These are phyloP conservation scores for Globisporangium rhizosaccharum DNA, from an alignment of 352 stramenopile species.

Conservation along the genomic window DNA sequence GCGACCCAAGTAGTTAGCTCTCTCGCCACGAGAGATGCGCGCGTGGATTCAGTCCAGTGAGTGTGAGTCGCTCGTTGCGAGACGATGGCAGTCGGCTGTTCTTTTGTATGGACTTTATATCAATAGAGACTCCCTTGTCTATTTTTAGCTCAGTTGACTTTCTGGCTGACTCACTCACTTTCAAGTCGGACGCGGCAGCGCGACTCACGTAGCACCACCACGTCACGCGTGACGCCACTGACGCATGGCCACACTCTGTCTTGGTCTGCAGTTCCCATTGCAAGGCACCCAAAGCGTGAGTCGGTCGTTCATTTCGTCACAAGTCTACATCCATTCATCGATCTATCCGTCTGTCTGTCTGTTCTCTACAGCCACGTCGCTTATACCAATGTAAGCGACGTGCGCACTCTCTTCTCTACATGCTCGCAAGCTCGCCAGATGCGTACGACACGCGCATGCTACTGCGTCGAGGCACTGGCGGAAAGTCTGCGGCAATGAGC, in stretches of 20 bases:
- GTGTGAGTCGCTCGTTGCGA: no score
- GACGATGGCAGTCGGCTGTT: neutral
- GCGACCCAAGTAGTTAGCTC: neutral
- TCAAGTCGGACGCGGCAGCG: neutral
- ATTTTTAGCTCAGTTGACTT: neutral
- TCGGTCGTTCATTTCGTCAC: no score
- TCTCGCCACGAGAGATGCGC: no score
- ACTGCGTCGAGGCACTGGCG: constrained; percentile 28
- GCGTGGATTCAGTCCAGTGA: no score
- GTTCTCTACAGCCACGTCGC: neutral
- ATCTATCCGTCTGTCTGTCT: neutral
- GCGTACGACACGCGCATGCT: neutral
- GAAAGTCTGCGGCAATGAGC: constrained; percentile 61
- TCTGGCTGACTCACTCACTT: neutral
- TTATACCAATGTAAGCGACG: constrained; percentile 11
- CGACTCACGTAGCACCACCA: neutral
- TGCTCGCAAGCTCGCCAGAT: constrained; percentile 13
- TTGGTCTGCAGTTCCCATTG: neutral
- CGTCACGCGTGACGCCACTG: neutral
- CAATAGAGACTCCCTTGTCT: neutral
- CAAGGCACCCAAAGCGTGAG: neutral
- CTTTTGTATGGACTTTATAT: neutral
- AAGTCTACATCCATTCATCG: neutral
- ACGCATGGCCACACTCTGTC: neutral
- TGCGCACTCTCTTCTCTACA: constrained; percentile 4